Evolutionary conservation across 306 rosid species (phyloP), one percentile per base, ranked within the genome.

Genomic region (Luffa aegyptiaca): DNA sequence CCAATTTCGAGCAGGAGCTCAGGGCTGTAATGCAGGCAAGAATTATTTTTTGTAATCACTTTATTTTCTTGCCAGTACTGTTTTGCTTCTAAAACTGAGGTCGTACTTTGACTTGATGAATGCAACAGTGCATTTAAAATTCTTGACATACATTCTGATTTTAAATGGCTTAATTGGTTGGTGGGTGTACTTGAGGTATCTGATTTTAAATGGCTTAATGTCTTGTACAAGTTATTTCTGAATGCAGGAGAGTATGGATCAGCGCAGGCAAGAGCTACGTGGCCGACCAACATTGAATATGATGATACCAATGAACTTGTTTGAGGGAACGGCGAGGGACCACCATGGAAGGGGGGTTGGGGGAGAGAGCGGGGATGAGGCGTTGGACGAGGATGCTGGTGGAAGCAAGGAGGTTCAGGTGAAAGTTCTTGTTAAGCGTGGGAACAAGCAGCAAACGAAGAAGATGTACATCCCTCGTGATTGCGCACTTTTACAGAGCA

Each of bases 381-480:
- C 86, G 4, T 75, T 89, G 84, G 96, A 89, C 62, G 97, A 93
- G 78, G 94, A 89, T 79, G 87, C 89, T n/a, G 89, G 88, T 31
- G 88, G 88, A 85, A 92, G 81, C 88, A 95, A 80, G 82, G 97
- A 92, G 83, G 88, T 96, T 77, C 99, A 85, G 86, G 99, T 96
- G 86, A 96, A 85, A 88, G 99, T 96, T 83, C 98, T 96, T 78
- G 97, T 96, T 85, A 96, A 93, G 92, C 97, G 99, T 76, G 99
- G 99, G 77, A 96, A 89, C 93, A 93, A 93, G 86, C 99, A 96
- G 82, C 98, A 96, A 81, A 96, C 96, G 2, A 91, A 90, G 83
- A 97, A 96, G 86, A 96, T 96, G 99, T 89, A 78, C 86, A 89
- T 96, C 85, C 99, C 99, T 6, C 86, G 95, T 75, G 90, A 93